Conservation (phyloP, 495 filamentous ascomycete genomes). For the Penicillium arizonense region DNA sequence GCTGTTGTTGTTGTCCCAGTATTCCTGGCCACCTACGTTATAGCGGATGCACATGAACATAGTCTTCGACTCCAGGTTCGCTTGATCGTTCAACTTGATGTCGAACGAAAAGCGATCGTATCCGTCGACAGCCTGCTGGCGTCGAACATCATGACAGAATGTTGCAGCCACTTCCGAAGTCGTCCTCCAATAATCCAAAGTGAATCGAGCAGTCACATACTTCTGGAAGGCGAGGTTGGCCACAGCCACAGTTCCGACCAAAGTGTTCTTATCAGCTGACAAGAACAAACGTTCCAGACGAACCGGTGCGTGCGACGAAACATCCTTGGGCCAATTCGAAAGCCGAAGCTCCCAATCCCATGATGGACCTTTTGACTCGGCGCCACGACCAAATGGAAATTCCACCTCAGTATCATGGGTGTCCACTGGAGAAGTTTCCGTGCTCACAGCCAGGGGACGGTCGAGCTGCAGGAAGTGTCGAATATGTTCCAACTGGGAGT, state of each 20-base stretch:
- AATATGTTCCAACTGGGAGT: constrained; percentile 90
- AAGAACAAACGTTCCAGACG: constrained; percentile 81
- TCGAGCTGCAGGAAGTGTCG: constrained; percentile 93
- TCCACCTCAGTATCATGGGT: constrained; percentile 77
- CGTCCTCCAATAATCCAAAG: constrained; percentile 97
- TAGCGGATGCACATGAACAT: constrained; percentile 92
- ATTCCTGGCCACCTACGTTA: constrained; percentile 77
- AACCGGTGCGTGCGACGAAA: constrained; percentile 64
- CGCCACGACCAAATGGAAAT: constrained; percentile 74
- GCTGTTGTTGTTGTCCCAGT: constrained; percentile 89
- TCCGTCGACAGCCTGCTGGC: constrained; percentile 61
- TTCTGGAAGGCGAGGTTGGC: constrained; percentile 92
- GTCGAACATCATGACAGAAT: constrained; percentile 75
- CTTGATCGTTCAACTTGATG: constrained; percentile 87
- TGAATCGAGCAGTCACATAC: constrained; percentile 83
- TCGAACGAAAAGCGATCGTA: constrained; percentile 90
- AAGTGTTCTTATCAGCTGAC: constrained; percentile 77
- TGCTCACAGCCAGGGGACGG: constrained; percentile 89
- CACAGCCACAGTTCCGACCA: constrained; percentile 80
- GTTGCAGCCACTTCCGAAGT: constrained; percentile 91
- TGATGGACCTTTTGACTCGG: constrained; percentile 42
- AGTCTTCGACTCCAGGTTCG: constrained; percentile 86
- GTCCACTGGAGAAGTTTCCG: constrained; percentile 90
- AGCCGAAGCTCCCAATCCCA: constrained; percentile 87
- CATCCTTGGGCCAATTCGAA: constrained; percentile 76